These are phyloP conservation scores for Pilasporangium apinafurcum DNA, from an alignment of 352 stramenopile genomes.

Conservation along the genomic window DNA sequence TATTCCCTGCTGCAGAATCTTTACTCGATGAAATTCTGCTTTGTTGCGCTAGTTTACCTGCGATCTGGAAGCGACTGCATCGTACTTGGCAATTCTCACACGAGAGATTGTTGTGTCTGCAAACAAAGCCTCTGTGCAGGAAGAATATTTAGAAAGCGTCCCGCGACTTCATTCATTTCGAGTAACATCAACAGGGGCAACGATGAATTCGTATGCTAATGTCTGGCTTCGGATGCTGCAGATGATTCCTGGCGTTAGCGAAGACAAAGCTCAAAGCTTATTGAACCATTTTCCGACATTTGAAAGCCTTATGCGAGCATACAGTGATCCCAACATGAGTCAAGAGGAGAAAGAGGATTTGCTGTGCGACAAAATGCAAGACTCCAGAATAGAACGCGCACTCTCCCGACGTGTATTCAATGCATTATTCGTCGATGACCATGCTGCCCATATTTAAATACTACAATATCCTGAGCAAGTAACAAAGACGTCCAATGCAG, in stretches of 20 bases:
- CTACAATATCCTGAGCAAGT: too few species aligned
- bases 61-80: slow-evolving; percentile 39
- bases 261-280: slow-evolving; percentile 61
- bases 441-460: slow-evolving; percentile 19
- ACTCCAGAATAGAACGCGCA: slow-evolving; percentile 24
- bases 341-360: slow-evolving; percentile 43
- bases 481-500: too few species aligned
- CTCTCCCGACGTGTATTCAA: slow-evolving; percentile 52
- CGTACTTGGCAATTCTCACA: slow-evolving; percentile 48
- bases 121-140: slow-evolving; percentile 22
- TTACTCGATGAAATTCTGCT: not conserved
- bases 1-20: not conserved
- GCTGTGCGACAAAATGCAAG: slow-evolving; percentile 43
- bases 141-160: slow-evolving; percentile 53
- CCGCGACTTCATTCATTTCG: slow-evolving; percentile 56
- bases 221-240: slow-evolving; percentile 77
- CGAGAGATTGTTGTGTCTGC: slow-evolving; percentile 45
- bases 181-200: slow-evolving; percentile 31
- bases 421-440: slow-evolving; percentile 41
- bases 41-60: slow-evolving; percentile 30
- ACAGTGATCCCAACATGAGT: slow-evolving; percentile 26
- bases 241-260: slow-evolving; percentile 66
- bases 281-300: slow-evolving; percentile 60
- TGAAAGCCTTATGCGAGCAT: slow-evolving; percentile 35
- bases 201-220: slow-evolving; percentile 41